These are phyloP conservation scores for Leccinum longicurvipes DNA, from an alignment of 768 basidiomycete genomes.

Conservation along the genomic window DNA sequence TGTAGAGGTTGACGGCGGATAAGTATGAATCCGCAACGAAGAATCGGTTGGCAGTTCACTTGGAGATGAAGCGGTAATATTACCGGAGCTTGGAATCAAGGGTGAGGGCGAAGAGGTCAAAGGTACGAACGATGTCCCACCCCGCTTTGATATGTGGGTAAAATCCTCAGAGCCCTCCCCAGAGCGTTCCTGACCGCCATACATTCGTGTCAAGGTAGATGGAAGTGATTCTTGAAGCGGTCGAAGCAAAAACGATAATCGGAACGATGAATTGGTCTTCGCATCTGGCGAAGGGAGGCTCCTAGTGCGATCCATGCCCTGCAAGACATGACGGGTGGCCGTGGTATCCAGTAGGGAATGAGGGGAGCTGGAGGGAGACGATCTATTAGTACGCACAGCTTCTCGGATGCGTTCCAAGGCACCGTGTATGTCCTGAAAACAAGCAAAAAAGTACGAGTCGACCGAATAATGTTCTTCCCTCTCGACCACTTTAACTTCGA, in stretches of 20 bases:
- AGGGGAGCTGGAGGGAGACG: conserved; percentile 20
- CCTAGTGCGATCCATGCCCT: conserved; percentile 38
- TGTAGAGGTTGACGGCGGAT: conserved; percentile 67
- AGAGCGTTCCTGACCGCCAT: conserved; percentile 31
- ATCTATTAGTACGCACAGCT: conserved; percentile 59
- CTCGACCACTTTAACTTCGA: conserved; percentile 91
- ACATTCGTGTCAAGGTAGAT: conserved; percentile 33
- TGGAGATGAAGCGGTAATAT: conserved; percentile 6
- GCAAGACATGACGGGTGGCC: conserved; percentile 33
- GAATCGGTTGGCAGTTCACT: conserved; percentile 24
- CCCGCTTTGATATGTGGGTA: conserved; percentile 63
- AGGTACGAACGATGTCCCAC: conserved; percentile 57
- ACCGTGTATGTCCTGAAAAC: conserved; percentile 76
- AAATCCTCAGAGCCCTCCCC: conserved; percentile 56
- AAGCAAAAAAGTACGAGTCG: conserved; percentile 93
- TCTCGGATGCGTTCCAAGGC: conserved; percentile 82
- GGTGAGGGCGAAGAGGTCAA: conserved; percentile 42
- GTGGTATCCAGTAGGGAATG: conserved; percentile 59
- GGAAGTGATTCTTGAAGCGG: conserved; percentile 62
- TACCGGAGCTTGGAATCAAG: conserved; percentile 13
- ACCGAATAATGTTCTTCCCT: conserved; percentile 70
- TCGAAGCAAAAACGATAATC: conserved; percentile 60
- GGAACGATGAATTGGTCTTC: conserved; percentile 48
- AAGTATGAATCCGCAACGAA: conserved; percentile 58
- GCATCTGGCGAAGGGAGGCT: conserved; percentile 35